A percentile compares a stretch with the other conserved stretches of the same genome.
These are phyloP conservation scores for Ceratopteris richardii DNA, from an alignment of 75 land plant genomes.

Conservation along the genomic window DNA sequence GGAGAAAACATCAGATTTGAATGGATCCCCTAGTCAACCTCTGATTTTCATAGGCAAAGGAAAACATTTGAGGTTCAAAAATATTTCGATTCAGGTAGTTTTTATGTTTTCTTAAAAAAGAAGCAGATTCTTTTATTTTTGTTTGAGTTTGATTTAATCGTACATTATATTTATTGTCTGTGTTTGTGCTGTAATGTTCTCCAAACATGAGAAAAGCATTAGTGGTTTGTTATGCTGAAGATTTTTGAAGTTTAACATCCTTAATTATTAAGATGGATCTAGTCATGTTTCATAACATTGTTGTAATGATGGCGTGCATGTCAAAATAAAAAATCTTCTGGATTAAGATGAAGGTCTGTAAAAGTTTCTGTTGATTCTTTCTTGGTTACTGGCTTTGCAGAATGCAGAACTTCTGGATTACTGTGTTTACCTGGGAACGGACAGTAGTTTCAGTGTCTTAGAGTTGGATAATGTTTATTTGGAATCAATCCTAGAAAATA, in stretches of 20 bases:
- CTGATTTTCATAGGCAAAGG: conserved; percentile 68
- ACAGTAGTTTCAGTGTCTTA: conserved; percentile 80
- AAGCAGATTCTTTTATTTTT: too few species aligned
- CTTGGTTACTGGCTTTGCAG: background rate
- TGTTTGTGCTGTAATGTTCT: too few species aligned
- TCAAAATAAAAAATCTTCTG: too few species aligned
- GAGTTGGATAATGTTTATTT: conserved; percentile 62
- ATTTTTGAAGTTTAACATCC: too few species aligned
- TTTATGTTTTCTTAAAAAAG: too few species aligned
- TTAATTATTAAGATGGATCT: too few species aligned
- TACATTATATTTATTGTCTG: conserved; percentile 2
- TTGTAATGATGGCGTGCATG: too few species aligned
- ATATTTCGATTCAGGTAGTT: conserved; percentile 65
- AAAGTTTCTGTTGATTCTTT: background rate
- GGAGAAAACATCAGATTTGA: conserved; percentile 37
- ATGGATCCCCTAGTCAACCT: conserved; percentile 34
- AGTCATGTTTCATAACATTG: too few species aligned
- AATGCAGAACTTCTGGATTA: conserved; percentile 70
- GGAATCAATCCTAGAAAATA: conserved; percentile 16
- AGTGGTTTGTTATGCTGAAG: too few species aligned
- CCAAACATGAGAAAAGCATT: too few species aligned
- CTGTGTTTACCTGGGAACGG: conserved; percentile 56
- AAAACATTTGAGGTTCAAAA: conserved; percentile 64
- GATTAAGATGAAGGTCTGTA: too few species aligned
- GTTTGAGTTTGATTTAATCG: too few species aligned